Evolutionary conservation across 805 yeast genomes (phyloP).

Genomic region (Kuraishia capsulata): DNA sequence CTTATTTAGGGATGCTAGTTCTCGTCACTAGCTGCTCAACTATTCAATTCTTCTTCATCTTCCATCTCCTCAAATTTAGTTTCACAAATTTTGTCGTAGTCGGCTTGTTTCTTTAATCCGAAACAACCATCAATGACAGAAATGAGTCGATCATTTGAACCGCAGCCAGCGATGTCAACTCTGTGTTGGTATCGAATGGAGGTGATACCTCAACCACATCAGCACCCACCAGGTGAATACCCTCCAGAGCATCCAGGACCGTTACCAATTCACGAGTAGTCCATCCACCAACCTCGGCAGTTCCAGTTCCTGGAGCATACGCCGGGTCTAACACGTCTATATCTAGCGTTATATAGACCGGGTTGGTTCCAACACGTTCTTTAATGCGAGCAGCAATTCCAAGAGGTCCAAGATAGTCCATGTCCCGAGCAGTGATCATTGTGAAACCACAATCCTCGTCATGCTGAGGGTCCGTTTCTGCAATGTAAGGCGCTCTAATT

Average conservation of each 20-base stretch:
- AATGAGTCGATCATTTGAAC: slow-evolving; percentile 51
- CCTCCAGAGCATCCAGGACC: slow-evolving; percentile 50
- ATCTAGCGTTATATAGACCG: slow-evolving; percentile 38
- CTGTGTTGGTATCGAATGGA: slow-evolving; percentile 52
- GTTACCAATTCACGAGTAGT: slow-evolving; percentile 54
- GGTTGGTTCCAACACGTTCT: slow-evolving; percentile 24
- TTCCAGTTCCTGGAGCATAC: slow-evolving; percentile 72
- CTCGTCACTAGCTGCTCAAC: no score
- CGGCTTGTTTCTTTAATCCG: slow-evolving; percentile 7
- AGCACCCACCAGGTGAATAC: slow-evolving; percentile 58
- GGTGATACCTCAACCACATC: slow-evolving; percentile 73
- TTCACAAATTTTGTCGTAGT: no score
- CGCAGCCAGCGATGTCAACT: slow-evolving; percentile 54
- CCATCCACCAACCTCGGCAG: slow-evolving; percentile 72
- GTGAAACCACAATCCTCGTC: slow-evolving; percentile 41
- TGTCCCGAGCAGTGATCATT: slow-evolving; percentile 35
- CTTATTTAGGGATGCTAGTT: no score
- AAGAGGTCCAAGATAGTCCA: slow-evolving; percentile 29
- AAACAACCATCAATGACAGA: slow-evolving; percentile 35
- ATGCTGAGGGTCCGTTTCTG: slow-evolving; percentile 23
- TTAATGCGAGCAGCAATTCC: slow-evolving; percentile 28
- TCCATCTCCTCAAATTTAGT: no score
- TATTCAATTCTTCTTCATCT: no score
- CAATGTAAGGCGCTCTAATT: slow-evolving; percentile 51
- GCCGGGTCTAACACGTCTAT: slow-evolving; percentile 69